Percentiles rank a stretch among this genome's conserved stretches.
phyloP scores from a whole-genome alignment of 805 yeast species.

The Barnettozyma vustinii region DNA sequence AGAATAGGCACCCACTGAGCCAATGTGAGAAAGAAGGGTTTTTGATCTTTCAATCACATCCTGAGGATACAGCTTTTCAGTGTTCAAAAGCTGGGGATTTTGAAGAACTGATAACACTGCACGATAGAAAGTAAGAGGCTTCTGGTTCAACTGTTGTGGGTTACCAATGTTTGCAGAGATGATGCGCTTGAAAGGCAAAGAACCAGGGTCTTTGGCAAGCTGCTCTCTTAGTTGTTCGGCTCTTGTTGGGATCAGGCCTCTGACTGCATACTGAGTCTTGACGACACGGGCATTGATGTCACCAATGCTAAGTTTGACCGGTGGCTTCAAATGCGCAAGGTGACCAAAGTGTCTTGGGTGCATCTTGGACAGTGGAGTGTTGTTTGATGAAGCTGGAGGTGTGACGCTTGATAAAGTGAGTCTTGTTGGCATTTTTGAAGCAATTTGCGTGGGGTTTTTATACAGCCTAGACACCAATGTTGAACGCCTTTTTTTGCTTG shows the following conservation, averaged over 20 bases:
- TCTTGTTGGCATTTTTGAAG: neutral
- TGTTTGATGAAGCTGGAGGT: neutral
- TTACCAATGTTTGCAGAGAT: conserved; percentile 94
- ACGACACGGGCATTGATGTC: conserved; percentile 72
- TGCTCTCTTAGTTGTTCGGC: conserved; percentile 77
- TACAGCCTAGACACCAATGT: neutral
- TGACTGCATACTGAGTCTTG: conserved; percentile 90
- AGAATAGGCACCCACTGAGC: conserved; percentile 93
- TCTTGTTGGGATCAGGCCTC: conserved; percentile 89
- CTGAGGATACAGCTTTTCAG: conserved; percentile 35
- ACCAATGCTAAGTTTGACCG: conserved; percentile 33
- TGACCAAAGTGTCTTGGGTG: neutral
- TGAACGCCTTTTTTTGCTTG: neutral
- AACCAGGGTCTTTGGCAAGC: conserved; percentile 46
- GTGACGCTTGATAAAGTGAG: neutral
- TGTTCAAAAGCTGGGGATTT: conserved; percentile 62
- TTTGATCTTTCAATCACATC: conserved; percentile 60
- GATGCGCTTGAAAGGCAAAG: conserved; percentile 71
- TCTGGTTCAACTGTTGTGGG: conserved; percentile 94
- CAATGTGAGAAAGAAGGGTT: conserved; percentile 32
- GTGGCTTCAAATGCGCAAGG: conserved; percentile 21
- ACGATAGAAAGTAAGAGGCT: conserved; percentile 92
- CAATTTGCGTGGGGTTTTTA: neutral
- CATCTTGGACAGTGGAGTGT: neutral
- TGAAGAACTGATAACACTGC: conserved; percentile 84